Evolutionary conservation across 2,329 filamentous ascomycete genomes (phyloP).

Genomic region (Zarea fungicola): DNA sequence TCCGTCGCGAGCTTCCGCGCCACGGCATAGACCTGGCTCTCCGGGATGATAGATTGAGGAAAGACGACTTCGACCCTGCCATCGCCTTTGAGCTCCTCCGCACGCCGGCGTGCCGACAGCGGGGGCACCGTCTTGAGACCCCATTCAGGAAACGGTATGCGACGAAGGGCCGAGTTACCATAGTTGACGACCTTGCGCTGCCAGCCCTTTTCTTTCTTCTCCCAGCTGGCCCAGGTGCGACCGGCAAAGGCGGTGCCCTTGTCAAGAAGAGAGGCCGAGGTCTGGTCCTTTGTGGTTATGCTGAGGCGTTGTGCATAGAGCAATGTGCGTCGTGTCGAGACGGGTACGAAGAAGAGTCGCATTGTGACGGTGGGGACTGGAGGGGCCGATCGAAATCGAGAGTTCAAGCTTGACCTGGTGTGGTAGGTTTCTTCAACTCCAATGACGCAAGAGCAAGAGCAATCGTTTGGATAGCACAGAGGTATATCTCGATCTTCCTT

Average conservation of each 20-base stretch:
- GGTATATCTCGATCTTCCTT: too few relatives aligned
- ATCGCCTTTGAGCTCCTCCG: conserved; percentile 57
- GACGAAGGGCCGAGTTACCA: conserved; percentile 77
- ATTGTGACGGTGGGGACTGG: conserved; percentile 43
- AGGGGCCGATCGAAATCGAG: not conserved
- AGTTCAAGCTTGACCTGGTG: not conserved
- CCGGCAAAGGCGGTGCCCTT: conserved; percentile 66
- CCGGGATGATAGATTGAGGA: conserved; percentile 63
- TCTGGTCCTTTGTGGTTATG: conserved; percentile 44
- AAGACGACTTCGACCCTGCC: conserved; percentile 71
- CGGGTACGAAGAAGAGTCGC: conserved; percentile 89
- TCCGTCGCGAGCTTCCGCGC: conserved; percentile 71
- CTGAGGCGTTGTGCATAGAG: conserved; percentile 83
- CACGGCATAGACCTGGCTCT: conserved; percentile 58
- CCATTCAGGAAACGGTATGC: conserved; percentile 97
- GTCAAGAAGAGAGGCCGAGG: conserved; percentile 54
- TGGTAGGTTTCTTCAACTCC: too few relatives aligned
- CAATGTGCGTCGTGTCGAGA: conserved; percentile 84
- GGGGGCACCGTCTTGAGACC: conserved; percentile 90
- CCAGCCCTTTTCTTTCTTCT: conserved; percentile 79
- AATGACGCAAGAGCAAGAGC: too few relatives aligned
- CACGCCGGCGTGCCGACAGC: conserved; percentile 60
- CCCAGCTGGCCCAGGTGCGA: conserved; percentile 79
- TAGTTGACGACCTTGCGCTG: conserved; percentile 80
- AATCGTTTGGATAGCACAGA: too few relatives aligned